These are phyloP conservation scores for Backusella macrospora DNA, from an alignment of 192 early-diverging fungal genomes.

Conservation along the genomic window DNA sequence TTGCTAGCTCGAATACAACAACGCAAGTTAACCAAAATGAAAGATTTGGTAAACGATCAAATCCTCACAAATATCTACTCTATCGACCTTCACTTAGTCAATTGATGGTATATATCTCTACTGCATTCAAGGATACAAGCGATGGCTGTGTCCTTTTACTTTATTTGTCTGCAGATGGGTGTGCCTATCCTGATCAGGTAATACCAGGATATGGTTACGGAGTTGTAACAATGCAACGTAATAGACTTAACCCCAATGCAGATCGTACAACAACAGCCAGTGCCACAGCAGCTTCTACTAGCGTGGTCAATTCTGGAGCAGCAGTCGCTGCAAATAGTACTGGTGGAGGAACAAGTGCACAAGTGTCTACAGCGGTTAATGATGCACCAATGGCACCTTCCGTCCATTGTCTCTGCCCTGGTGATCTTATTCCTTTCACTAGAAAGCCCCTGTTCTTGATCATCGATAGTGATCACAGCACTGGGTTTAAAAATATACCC, in stretches of 20 bases:
- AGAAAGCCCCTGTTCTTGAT: slow-evolving; percentile 94
- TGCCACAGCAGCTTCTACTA: not conserved
- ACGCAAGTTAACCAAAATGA: not conserved
- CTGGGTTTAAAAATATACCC: slow-evolving; percentile 83
- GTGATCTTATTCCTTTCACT: slow-evolving; percentile 92
- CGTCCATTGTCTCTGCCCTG: slow-evolving; percentile 83
- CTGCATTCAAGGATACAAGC: slow-evolving; percentile 91
- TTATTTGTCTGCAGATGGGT: slow-evolving; percentile 91
- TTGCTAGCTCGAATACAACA: slow-evolving; percentile 7
- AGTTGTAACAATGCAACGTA: slow-evolving; percentile 70
- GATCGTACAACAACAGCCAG: slow-evolving; percentile 33
- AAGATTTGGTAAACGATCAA: slow-evolving; percentile 38
- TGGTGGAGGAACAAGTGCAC: not conserved
- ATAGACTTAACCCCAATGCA: slow-evolving; percentile 46
- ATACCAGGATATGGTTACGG: slow-evolving; percentile 72
- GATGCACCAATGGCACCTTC: slow-evolving; percentile 18
- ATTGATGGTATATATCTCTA: slow-evolving; percentile 88
- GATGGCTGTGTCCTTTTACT: slow-evolving; percentile 86
- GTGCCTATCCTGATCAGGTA: slow-evolving; percentile 13
- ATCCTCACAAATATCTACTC: slow-evolving; percentile 89
- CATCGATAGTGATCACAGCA: slow-evolving; percentile 89
- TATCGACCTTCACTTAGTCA: slow-evolving; percentile 92
- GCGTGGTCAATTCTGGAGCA: not conserved
- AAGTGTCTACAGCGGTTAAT: not conserved
- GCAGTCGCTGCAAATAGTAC: not conserved